Evolutionary conservation across 495 filamentous ascomycete genomes (phyloP).

Genomic region (Staphylotrichum tortipilum): DNA sequence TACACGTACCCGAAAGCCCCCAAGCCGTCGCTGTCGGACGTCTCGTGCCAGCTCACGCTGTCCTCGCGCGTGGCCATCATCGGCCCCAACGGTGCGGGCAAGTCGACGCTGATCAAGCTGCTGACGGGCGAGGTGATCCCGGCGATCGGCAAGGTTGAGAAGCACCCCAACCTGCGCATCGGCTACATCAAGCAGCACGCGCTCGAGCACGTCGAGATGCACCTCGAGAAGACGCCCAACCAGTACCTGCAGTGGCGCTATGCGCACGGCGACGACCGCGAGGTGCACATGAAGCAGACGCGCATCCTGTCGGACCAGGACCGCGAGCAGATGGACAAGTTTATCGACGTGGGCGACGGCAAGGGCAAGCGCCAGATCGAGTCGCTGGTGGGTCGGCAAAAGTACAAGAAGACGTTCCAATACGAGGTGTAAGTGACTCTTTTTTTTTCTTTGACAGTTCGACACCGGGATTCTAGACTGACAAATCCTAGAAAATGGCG

Average conservation of each 20-base stretch:
- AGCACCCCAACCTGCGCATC: slow-evolving; percentile 97
- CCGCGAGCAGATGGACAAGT: slow-evolving; percentile 81
- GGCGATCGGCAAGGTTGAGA: slow-evolving; percentile 81
- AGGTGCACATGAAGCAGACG: slow-evolving; percentile 96
- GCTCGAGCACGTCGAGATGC: slow-evolving; percentile 98
- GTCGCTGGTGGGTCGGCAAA: slow-evolving; percentile 87
- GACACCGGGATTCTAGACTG: neutral
- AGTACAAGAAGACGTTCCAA: slow-evolving; percentile 98
- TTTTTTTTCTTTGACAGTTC: neutral
- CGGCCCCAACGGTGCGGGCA: slow-evolving; percentile 94
- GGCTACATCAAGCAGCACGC: slow-evolving; percentile 99
- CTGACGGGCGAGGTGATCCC: slow-evolving; percentile 94
- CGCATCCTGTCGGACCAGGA: slow-evolving; percentile 80
- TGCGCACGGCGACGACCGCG: slow-evolving; percentile 89
- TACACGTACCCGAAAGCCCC: slow-evolving; percentile 81
- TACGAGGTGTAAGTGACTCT: slow-evolving; percentile 70
- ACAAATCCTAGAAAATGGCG: slow-evolving; percentile 64
- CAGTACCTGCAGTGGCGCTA: slow-evolving; percentile 99
- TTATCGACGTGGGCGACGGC: slow-evolving; percentile 74
- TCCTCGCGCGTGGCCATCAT: slow-evolving; percentile 94
- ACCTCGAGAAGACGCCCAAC: slow-evolving; percentile 97
- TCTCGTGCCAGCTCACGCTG: slow-evolving; percentile 75
- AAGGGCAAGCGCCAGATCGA: slow-evolving; percentile 72
- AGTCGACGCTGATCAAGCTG: slow-evolving; percentile 96
- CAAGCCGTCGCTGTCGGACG: slow-evolving; percentile 81